A percentile compares a stretch with the other conserved stretches of the same genome.
phyloP scores from a whole-genome alignment of 116 monocot species.

The Phalaenopsis hybrid region DNA sequence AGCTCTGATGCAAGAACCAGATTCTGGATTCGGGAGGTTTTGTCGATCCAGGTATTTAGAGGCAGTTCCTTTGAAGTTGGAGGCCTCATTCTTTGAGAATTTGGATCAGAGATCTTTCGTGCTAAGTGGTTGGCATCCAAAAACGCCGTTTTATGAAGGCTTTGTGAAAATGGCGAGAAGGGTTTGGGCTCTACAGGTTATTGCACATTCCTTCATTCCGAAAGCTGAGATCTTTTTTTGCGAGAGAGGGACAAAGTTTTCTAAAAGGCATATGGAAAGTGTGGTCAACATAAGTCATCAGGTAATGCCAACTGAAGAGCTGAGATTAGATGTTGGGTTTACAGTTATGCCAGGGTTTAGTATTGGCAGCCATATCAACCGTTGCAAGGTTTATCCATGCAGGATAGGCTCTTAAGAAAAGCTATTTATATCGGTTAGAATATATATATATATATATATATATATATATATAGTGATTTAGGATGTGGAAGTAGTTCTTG shows the following conservation, averaged over 20 bases:
- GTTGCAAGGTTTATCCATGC: slow-evolving; percentile 58
- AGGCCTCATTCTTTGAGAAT: slow-evolving; percentile 54
- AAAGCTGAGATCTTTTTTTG: slow-evolving; percentile 41
- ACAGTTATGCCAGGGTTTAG: slow-evolving; percentile 74
- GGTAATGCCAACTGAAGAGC: not conserved
- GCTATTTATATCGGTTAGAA: no score
- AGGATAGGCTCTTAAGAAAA: slow-evolving; percentile 3
- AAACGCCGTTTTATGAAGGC: slow-evolving; percentile 58
- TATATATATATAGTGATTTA: not conserved
- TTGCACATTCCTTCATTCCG: slow-evolving; percentile 33
- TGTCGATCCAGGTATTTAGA: slow-evolving; percentile 45
- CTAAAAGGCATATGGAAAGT: slow-evolving; percentile 51
- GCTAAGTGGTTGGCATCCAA: slow-evolving; percentile 44
- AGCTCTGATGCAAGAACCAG: slow-evolving; percentile 37
- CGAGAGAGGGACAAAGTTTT: slow-evolving; percentile 23
- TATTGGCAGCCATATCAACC: slow-evolving; percentile 31
- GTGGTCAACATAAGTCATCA: slow-evolving; percentile 14
- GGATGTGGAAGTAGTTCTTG: no score
- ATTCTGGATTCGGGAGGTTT: slow-evolving; percentile 50
- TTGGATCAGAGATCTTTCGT: slow-evolving; percentile 54
- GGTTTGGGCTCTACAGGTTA: slow-evolving; percentile 47
- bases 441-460: no score
- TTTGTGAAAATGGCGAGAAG: slow-evolving; percentile 64
- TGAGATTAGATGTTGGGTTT: slow-evolving; percentile 33
- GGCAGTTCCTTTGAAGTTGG: slow-evolving; percentile 45